Percentiles rank a stretch among this genome's conserved stretches.
phyloP scores from a whole-genome alignment of 768 basidiomycete genomes.

The Pleurotus tuber-regium region DNA sequence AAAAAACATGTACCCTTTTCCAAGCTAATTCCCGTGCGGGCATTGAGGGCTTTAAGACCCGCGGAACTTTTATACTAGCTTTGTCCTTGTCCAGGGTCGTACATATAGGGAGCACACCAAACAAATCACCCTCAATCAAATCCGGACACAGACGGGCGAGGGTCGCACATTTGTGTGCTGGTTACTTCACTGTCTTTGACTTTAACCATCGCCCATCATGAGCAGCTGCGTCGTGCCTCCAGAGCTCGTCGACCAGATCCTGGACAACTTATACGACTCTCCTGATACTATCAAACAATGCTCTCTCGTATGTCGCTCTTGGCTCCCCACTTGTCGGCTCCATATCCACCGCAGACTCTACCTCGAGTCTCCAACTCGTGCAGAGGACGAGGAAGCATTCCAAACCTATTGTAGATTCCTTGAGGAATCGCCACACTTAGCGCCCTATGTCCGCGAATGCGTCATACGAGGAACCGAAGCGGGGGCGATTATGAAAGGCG shows the following conservation, averaged over 20 bases:
- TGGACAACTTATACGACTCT: conserved; percentile 3
- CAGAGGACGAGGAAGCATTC: neutral
- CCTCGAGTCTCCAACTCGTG: neutral
- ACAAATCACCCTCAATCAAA: neutral
- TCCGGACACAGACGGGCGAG: neutral
- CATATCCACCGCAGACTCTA: conserved; percentile 4
- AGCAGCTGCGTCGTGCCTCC: neutral
- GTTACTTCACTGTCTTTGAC: neutral
- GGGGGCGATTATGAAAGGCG: neutral
- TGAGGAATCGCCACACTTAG: neutral
- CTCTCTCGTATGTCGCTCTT: conserved; percentile 9
- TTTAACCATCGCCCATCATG: neutral
- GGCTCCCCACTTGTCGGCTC: conserved; percentile 7
- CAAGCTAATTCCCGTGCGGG: neutral
- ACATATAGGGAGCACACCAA: neutral
- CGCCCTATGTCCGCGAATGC: conserved; percentile 1
- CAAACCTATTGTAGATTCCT: neutral
- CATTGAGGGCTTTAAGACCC: neutral
- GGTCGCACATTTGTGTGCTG: neutral
- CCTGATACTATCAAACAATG: neutral
- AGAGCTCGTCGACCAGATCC: conserved; percentile 10
- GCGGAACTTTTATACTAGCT: neutral
- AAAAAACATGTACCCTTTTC: neutral
- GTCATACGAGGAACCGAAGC: neutral
- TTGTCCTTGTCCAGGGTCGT: neutral